Evolutionary conservation across 495 filamentous ascomycete genomes (phyloP).

Genomic region (Aspergillus indologenus): DNA sequence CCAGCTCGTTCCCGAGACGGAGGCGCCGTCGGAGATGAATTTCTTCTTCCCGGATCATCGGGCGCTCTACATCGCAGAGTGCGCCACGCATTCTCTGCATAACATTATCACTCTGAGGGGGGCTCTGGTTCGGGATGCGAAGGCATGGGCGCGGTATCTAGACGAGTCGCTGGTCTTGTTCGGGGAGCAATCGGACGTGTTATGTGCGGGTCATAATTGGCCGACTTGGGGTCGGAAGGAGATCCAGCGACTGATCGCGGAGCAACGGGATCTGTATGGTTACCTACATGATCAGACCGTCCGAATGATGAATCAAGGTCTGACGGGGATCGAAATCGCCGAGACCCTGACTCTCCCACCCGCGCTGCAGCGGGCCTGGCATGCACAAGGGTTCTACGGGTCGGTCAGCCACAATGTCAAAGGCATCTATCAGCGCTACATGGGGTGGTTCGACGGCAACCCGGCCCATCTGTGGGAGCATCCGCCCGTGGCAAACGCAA

Average conservation of each 20-base stretch:
- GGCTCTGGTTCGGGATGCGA: slow-evolving; percentile 22
- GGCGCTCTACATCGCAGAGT: slow-evolving; percentile 25
- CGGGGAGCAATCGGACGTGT: slow-evolving; percentile 15
- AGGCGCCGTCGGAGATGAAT: slow-evolving; percentile 27
- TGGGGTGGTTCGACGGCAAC: slow-evolving; percentile 39
- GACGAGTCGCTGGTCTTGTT: slow-evolving; percentile 22
- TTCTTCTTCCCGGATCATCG: slow-evolving; percentile 23
- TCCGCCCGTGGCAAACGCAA: slow-evolving; percentile 25
- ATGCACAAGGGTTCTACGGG: slow-evolving; percentile 34
- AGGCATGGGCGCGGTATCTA: slow-evolving; percentile 23
- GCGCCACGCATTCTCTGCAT: slow-evolving; percentile 24
- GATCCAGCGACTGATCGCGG: slow-evolving; percentile 17
- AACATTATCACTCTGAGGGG: slow-evolving; percentile 28
- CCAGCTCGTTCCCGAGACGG: slow-evolving; percentile 25
- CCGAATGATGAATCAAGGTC: slow-evolving; percentile 28
- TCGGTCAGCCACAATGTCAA: slow-evolving; percentile 40
- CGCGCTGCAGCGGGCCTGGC: slow-evolving; percentile 21
- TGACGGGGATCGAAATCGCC: slow-evolving; percentile 33
- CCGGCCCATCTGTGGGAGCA: slow-evolving; percentile 37
- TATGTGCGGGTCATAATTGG: slow-evolving; percentile 29
- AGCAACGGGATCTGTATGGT: slow-evolving; percentile 35
- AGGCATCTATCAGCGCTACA: slow-evolving; percentile 38
- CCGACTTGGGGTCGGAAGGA: slow-evolving; percentile 26
- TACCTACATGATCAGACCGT: slow-evolving; percentile 37
- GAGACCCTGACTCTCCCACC: slow-evolving; percentile 30